A percentile compares a stretch with the other conserved stretches of the same genome.
phyloP scores from a whole-genome alignment of 768 basidiomycete genomes.

The Pleurotus giganteus region DNA sequence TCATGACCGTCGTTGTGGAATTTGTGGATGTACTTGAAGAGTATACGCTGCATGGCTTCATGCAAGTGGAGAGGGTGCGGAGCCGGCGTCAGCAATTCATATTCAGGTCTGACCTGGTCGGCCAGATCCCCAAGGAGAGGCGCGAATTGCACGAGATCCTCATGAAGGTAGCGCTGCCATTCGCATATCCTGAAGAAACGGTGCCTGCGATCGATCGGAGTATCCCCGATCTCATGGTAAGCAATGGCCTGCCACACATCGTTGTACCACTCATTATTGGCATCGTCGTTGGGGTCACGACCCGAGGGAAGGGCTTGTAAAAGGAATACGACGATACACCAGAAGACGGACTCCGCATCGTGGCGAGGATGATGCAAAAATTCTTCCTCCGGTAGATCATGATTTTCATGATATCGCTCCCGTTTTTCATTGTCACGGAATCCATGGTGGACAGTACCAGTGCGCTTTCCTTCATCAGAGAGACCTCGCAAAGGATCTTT shows the following conservation, averaged over 20 bases:
- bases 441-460: neutral
- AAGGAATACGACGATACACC: constrained; percentile 5
- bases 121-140: neutral
- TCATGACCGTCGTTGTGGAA: no score
- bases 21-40: constrained; percentile 4
- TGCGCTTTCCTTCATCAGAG: neutral
- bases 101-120: constrained; percentile 4
- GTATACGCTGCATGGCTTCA: constrained; percentile 9
- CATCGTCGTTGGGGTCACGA: neutral
- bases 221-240: constrained; percentile 3
- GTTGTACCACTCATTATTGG: constrained; percentile 4
- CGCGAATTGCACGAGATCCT: neutral
- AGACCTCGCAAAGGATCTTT: neutral
- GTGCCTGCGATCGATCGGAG: neutral
- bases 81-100: neutral
- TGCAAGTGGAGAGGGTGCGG: constrained; percentile 1
- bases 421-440: neutral
- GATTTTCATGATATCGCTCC: neutral
- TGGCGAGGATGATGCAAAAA: constrained; percentile 7
- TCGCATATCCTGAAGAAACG: neutral
- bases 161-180: constrained; percentile 3
- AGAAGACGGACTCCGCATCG: constrained; percentile 10
- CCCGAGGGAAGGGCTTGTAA: neutral
- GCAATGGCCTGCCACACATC: constrained; percentile 5
- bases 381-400: neutral